A percentile compares a stretch with the other conserved stretches of the same genome.
Evolutionary conservation across 331 rosid species (phyloP).

Genomic region (Cydonia oblonga): DNA sequence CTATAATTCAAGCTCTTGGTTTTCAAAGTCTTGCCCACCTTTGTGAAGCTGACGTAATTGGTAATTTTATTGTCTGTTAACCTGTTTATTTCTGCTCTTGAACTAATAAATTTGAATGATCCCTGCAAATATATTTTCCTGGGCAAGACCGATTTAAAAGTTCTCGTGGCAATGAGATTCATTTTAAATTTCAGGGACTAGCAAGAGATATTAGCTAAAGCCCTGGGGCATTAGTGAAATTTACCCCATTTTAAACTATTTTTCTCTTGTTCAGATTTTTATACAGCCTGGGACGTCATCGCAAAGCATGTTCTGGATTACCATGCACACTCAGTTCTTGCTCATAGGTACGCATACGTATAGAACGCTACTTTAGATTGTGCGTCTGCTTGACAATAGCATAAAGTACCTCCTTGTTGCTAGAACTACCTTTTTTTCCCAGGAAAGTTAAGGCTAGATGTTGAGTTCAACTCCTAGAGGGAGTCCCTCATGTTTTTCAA

Average conservation of each 20-base stretch:
- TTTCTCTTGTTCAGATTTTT: conserved; percentile 56
- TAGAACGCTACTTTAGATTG: conserved; percentile 7
- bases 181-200: neutral
- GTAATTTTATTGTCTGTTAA: conserved; percentile 27
- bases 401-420: neutral
- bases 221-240: neutral
- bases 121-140: neutral
- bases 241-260: neutral
- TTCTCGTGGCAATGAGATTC: neutral
- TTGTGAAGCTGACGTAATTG: conserved; percentile 88
- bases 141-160: neutral
- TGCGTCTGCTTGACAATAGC: conserved; percentile 3
- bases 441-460: neutral
- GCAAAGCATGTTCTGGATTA: conserved; percentile 50
- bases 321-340: conserved; percentile 44
- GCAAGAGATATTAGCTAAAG: neutral
- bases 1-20: conserved; percentile 69
- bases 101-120: neutral
- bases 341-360: conserved; percentile 50
- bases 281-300: conserved; percentile 93
- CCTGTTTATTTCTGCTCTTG: neutral
- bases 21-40: conserved; percentile 93
- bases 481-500: conserved; percentile 4
- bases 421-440: neutral
- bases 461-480: conserved; percentile 1